Evolutionary conservation across 2,329 filamentous ascomycete species (phyloP).

Genomic region (Phyllosticta paracitricarpa): DNA sequence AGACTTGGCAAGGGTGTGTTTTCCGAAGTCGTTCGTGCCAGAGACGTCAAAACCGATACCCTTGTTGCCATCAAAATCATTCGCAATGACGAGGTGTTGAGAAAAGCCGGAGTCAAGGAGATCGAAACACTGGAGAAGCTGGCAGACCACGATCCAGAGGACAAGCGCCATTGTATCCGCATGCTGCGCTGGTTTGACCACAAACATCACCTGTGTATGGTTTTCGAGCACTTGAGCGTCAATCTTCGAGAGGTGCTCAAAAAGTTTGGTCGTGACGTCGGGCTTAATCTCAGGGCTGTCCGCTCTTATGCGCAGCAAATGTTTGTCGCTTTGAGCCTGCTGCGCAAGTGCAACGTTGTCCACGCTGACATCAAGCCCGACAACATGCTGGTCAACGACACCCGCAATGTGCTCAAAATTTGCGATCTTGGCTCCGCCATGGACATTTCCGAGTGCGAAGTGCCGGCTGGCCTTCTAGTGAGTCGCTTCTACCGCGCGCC

Average conservation of each 20-base stretch:
- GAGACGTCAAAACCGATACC: constrained; percentile 55
- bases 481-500: constrained; percentile 96
- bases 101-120: constrained; percentile 87
- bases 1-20: constrained; percentile 92
- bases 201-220: constrained; percentile 90
- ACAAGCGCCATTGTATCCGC: constrained; percentile 84
- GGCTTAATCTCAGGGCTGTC: constrained; percentile 81
- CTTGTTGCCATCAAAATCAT: constrained; percentile 97
- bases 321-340: constrained; percentile 76
- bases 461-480: constrained; percentile 79
- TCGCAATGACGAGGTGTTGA: constrained; percentile 65
- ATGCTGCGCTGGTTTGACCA: constrained; percentile 85
- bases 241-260: constrained; percentile 90
- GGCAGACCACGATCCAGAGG: constrained; percentile 72
- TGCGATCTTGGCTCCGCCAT: constrained; percentile 96
- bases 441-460: constrained; percentile 74
- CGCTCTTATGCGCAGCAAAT: constrained; percentile 88
- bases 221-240: constrained; percentile 87
- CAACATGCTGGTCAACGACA: constrained; percentile 88
- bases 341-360: constrained; percentile 86
- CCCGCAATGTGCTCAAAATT: constrained; percentile 77
- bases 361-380: constrained; percentile 97
- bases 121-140: constrained; percentile 87
- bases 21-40: constrained; percentile 84
- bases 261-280: constrained; percentile 90